Conservation (phyloP, 2,329 filamentous ascomycete species). For the Byssothecium circinans region DNA sequence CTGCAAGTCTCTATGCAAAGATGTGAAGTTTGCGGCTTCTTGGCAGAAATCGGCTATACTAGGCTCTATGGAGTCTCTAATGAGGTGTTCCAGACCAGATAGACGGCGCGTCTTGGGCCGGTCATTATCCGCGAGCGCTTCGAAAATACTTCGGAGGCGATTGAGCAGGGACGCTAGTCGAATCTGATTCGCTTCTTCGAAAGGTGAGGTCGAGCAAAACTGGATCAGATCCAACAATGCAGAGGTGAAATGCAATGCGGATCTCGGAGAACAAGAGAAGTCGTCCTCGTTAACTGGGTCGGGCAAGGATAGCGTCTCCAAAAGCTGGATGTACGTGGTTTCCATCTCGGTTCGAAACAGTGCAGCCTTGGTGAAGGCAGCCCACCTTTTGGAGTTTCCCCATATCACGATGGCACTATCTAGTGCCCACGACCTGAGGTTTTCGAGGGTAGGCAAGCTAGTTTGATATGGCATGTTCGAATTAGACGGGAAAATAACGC, state of each 20-base stretch:
- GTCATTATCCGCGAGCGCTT: background rate
- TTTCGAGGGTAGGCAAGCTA: slow-evolving; percentile 12
- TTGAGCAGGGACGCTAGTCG: slow-evolving; percentile 27
- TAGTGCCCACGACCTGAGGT: slow-evolving; percentile 28
- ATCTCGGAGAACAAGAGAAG: slow-evolving; percentile 22
- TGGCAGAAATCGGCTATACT: slow-evolving; percentile 23
- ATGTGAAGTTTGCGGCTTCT: slow-evolving; percentile 16
- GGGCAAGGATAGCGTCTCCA: slow-evolving; percentile 21
- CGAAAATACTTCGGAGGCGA: slow-evolving; percentile 17
- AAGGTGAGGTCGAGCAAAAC: slow-evolving; percentile 11
- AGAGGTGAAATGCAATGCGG: slow-evolving; percentile 18
- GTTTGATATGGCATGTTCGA: background rate
- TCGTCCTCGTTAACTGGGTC: background rate
- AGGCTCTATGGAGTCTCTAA: slow-evolving; percentile 20
- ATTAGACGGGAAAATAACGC: slow-evolving; percentile 16
- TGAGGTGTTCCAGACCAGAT: slow-evolving; percentile 5
- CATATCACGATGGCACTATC: slow-evolving; percentile 30
- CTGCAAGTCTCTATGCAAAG: slow-evolving; percentile 35
- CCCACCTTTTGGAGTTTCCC: slow-evolving; percentile 28
- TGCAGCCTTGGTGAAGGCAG: slow-evolving; percentile 8
- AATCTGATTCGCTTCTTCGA: slow-evolving; percentile 26
- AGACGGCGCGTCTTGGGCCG: background rate
- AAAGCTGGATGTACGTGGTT: slow-evolving; percentile 24
- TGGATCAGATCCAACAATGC: slow-evolving; percentile 25
- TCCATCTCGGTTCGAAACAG: slow-evolving; percentile 23